Evolutionary conservation across 805 yeast species (phyloP), one percentile per base, ranked within the genome.

Genomic region (Saccharomycopsis sp.): DNA sequence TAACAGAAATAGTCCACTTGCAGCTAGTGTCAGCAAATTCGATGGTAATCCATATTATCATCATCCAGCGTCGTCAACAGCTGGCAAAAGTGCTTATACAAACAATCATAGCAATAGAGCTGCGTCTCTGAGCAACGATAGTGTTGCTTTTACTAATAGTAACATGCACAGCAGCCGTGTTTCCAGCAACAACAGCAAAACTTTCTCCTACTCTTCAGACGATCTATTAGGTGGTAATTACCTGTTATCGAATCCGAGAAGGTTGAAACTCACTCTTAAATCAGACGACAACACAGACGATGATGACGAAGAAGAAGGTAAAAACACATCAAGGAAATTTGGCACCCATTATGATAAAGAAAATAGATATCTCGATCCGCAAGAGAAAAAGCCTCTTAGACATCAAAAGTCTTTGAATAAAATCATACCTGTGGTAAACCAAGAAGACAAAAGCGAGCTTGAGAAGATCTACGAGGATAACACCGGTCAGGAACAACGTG

Each of bases 141-240:
- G 37, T 29, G 5, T 12, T 12, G 16, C 18, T 12, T 18, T 12
- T 12, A 44, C 18, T 12, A 44, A 44, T 44, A 12, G 16, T 44
- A 44, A 5, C 48, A 5, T 44, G 8, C 18, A 44, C 4, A 44
- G 16, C 12, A 29, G 12, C 37, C 37, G 37, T 29, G 37, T 12
- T 7, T 29, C 37, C 37, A 44, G 16, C 21, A 44, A 44, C 16
- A 44, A 44, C 21, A 18, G 18, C 16, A 44, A 44, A 18, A 18
- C 9, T 16, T 44, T 44, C 8, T 5, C 48, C 7, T 44, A 44
- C 16, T 44, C 48, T 44, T 44, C 48, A 16, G 48, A 44, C 12
- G 48, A 44, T 18, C 16, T 44, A 44, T 44, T 44, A 44, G 48
- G 18, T 44, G 48, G 48, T 44, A 44, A 44, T 44, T 44, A 44